Evolutionary conservation across 208 protist genomes (phyloP).

Genomic region (Leishmania martiniquensis): DNA sequence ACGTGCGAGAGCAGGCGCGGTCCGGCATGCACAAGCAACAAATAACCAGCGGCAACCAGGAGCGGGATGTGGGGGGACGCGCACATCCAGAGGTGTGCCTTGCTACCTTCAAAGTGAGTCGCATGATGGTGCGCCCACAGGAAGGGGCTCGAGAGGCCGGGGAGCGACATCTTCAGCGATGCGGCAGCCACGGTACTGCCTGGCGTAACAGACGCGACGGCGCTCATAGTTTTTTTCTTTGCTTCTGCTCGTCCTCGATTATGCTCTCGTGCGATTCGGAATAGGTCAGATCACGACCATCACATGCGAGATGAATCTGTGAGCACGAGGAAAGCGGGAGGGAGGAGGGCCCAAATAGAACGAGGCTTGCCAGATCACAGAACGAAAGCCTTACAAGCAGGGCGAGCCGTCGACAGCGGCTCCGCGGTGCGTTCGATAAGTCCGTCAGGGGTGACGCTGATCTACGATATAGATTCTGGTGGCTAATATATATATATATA

Average conservation of each 20-base stretch:
- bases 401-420: no score
- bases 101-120: constrained; percentile 35
- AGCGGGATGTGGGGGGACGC: constrained; percentile 36
- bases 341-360: no score
- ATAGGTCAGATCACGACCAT: neutral
- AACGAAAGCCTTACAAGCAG: no score
- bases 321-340: neutral
- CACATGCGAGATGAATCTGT: neutral
- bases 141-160: constrained; percentile 4
- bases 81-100: constrained; percentile 36
- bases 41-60: constrained; percentile 32
- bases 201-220: neutral
- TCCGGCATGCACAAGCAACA: constrained; percentile 46
- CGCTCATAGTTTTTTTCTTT: neutral
- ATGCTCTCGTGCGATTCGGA: neutral
- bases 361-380: no score
- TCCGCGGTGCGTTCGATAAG: no score
- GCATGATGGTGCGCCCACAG: constrained; percentile 15
- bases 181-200: neutral
- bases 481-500: neutral
- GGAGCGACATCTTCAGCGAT: neutral
- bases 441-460: neutral
- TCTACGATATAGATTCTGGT: neutral
- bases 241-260: neutral
- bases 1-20: constrained; percentile 16